phyloP scores from a whole-genome alignment of 768 basidiomycete species.

The Podaxis sp. region DNA sequence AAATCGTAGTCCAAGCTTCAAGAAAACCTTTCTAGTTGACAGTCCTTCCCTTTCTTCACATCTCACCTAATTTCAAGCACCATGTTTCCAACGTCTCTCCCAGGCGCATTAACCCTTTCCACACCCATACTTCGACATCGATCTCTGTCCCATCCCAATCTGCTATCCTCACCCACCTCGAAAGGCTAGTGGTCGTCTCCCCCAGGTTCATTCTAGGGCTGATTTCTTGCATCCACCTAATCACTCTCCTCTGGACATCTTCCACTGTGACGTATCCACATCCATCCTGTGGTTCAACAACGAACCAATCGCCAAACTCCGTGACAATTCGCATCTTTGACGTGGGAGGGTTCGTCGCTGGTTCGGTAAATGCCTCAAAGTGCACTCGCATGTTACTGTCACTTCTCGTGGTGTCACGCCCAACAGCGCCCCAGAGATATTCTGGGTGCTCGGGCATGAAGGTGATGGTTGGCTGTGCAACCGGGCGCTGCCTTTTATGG shows the following conservation, averaged over 20 bases:
- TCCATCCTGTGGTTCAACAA: background rate
- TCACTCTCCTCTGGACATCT: slow-evolving; percentile 4
- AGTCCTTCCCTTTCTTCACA: background rate
- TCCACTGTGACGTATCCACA: background rate
- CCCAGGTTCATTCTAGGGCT: background rate
- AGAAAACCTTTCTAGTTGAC: background rate
- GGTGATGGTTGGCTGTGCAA: slow-evolving; percentile 8
- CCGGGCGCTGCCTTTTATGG: background rate
- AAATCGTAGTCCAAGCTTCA: background rate
- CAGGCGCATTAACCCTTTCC: background rate
- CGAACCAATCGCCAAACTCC: background rate
- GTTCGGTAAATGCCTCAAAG: slow-evolving; percentile 4
- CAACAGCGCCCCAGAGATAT: slow-evolving; percentile 4
- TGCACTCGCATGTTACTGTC: background rate
- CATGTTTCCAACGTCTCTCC: background rate
- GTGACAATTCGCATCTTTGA: background rate
- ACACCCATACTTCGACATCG: slow-evolving; percentile 1
- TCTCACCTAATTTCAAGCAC: background rate
- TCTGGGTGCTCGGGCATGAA: slow-evolving; percentile 6
- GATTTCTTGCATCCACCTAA: slow-evolving; percentile 2
- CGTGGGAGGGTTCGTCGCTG: slow-evolving; percentile 6
- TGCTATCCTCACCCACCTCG: background rate
- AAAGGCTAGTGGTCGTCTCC: background rate
- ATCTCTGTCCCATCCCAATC: background rate
- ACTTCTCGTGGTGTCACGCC: background rate